Evolutionary conservation across 2,329 filamentous ascomycete genomes (phyloP), one percentile per base, ranked within the genome.

Genomic region (Teratosphaeria epicoccoides): DNA sequence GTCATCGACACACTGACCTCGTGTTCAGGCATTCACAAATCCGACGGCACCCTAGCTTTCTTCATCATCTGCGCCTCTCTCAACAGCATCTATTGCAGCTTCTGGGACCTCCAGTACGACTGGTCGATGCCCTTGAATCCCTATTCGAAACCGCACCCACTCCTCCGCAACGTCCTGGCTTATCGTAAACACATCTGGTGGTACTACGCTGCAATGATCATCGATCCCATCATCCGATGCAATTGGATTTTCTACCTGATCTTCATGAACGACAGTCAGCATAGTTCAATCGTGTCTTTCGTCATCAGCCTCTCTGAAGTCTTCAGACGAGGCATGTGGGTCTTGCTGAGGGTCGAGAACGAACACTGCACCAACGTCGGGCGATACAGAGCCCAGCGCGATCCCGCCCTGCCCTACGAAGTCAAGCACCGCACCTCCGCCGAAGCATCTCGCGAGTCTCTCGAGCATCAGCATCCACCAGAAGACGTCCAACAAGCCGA

Each of bases 61-160:
- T 97, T 95, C 66, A 84, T 95, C 55, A 77, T 81, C 0, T 88
- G 90, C 61, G 88, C 88, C 0, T 75, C 77, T n/a, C 69, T 95
- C 58, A 98, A 96, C 66, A 79, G 83, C 44, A 70, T 94, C 24
- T 97, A 96, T 68, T 84, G 80, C 60, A 88, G 82, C 9, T 78
- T 95, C 43, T 98, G 93, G 93, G 93, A 98, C 66, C 72, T 98
- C 1, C 82, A 88, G 57, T 96, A 97, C 87, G 93, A 98, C 68
- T 97, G 93, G 78, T 93, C 52, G 29, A 25, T 51, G 29, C 52
- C 54, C 33, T 26, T 59, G 43, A 50, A 51, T 26, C 52, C 87
- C 0, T 61, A 61, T 45, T 78, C 80, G 10, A 75, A 86, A 58
- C 52, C 51, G 6, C 33, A 33, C 29, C 78, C 73, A 0, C 70